These are phyloP conservation scores for Mycena vulgaris DNA, from an alignment of 768 basidiomycete species.

Conservation along the genomic window DNA sequence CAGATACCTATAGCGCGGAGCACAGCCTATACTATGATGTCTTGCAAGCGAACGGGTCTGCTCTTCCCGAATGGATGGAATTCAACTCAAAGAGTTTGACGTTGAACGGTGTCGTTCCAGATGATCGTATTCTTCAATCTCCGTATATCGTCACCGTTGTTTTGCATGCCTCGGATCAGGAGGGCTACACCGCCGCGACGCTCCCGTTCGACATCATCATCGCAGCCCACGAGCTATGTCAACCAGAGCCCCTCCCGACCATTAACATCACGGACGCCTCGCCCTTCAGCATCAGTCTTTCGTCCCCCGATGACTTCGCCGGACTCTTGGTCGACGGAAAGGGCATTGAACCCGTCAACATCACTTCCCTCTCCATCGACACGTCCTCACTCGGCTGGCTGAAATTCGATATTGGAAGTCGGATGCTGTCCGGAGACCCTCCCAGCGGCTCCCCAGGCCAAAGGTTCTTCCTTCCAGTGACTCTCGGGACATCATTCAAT, in stretches of 20 bases:
- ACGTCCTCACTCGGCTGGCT: slow-evolving; percentile 74
- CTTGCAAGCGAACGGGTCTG: slow-evolving; percentile 75
- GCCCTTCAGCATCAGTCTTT: slow-evolving; percentile 66
- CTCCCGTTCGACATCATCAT: slow-evolving; percentile 78
- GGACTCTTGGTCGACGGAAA: slow-evolving; percentile 76
- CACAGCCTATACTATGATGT: slow-evolving; percentile 76
- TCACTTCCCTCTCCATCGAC: slow-evolving; percentile 72
- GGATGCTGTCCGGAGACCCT: slow-evolving; percentile 77
- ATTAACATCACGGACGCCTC: slow-evolving; percentile 80
- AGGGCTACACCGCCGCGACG: slow-evolving; percentile 75
- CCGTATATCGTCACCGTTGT: slow-evolving; percentile 65
- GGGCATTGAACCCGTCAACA: slow-evolving; percentile 70
- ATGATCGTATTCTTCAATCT: slow-evolving; percentile 52
- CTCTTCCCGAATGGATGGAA: slow-evolving; percentile 80
- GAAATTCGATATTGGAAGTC: slow-evolving; percentile 67
- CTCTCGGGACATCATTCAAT: slow-evolving; percentile 74
- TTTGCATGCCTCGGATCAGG: slow-evolving; percentile 80
- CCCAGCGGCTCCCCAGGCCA: slow-evolving; percentile 57
- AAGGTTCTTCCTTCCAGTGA: slow-evolving; percentile 67
- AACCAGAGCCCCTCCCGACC: slow-evolving; percentile 64
- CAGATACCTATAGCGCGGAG: slow-evolving; percentile 76
- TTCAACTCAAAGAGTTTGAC: slow-evolving; percentile 81
- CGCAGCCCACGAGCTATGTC: slow-evolving; percentile 77
- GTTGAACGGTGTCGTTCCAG: slow-evolving; percentile 84
- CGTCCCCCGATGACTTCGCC: slow-evolving; percentile 71